phyloP scores from a whole-genome alignment of 192 early-diverging fungal species.

The Anaeromyces robustus region DNA sequence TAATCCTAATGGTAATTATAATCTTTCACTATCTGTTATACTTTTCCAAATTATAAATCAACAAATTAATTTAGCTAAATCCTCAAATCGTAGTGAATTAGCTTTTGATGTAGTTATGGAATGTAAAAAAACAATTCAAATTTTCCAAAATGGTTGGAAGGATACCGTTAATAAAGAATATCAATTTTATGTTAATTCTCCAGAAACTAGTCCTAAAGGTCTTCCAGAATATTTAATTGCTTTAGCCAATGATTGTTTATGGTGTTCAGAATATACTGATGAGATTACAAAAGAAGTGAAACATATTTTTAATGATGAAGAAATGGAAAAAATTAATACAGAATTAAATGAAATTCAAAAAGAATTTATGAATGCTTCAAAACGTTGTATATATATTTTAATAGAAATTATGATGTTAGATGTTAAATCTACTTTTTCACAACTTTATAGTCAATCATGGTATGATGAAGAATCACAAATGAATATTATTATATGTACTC shows the following conservation, averaged over 20 bases:
- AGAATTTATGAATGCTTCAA: conserved; percentile 81
- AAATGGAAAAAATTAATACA: conserved; percentile 11
- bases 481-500: conserved; percentile 71
- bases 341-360: conserved; percentile 50
- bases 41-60: conserved; percentile 98
- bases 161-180: conserved; percentile 58
- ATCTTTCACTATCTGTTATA: conserved; percentile 65
- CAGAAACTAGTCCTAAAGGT: conserved; percentile 61
- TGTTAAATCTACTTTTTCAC: conserved; percentile 50
- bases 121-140: conserved; percentile 67
- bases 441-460: conserved; percentile 51
- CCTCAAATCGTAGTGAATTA: conserved; percentile 75
- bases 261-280: conserved; percentile 82
- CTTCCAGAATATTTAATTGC: conserved; percentile 93
- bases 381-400: conserved; percentile 54
- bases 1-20: conserved; percentile 63
- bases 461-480: conserved; percentile 89
- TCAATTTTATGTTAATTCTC: conserved; percentile 57
- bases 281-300: conserved; percentile 34
- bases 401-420: conserved; percentile 76
- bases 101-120: conserved; percentile 69
- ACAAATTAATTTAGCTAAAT: conserved; percentile 77
- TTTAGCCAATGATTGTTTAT: conserved; percentile 85
- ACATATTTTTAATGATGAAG: conserved; percentile 7
- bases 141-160: conserved; percentile 71